These are phyloP conservation scores for Cercospora beticola DNA, from an alignment of 2,329 filamentous ascomycete genomes.

Conservation along the genomic window DNA sequence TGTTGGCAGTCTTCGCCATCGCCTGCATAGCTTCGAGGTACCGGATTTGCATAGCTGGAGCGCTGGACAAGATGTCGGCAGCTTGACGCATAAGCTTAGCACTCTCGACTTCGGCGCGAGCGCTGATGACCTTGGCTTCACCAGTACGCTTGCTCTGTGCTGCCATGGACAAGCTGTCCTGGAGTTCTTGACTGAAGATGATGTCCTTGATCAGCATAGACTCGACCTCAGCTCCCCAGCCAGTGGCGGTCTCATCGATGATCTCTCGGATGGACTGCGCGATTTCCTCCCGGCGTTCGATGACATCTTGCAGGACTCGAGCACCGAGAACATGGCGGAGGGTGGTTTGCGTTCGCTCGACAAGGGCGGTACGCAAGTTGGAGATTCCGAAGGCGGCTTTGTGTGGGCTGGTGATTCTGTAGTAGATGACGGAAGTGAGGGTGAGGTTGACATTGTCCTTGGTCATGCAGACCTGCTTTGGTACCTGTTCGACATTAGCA, in stretches of 20 bases:
- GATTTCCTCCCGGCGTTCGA: conserved; percentile 96
- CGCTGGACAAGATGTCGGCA: conserved; percentile 86
- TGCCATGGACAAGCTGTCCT: conserved; percentile 96
- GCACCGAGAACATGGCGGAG: conserved; percentile 95
- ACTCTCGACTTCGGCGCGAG: conserved; percentile 91
- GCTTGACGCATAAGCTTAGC: conserved; percentile 90
- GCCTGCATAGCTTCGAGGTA: conserved; percentile 98
- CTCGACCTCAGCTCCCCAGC: conserved; percentile 95
- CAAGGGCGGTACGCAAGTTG: conserved; percentile 91
- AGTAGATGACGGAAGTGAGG: conserved; percentile 97
- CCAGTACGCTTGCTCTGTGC: conserved; percentile 98
- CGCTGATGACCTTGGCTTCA: conserved; percentile 97
- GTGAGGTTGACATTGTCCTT: conserved; percentile 97
- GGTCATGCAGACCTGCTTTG: conserved; percentile 97
- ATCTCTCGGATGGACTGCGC: conserved; percentile 94
- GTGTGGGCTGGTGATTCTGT: conserved; percentile 92
- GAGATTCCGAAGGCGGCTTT: conserved; percentile 95
- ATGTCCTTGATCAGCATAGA: conserved; percentile 99
- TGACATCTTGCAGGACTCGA: conserved; percentile 93
- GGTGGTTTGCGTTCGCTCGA: conserved; percentile 97
- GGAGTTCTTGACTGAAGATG: conserved; percentile 91
- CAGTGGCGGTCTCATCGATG: conserved; percentile 89
- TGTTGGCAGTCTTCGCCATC: conserved; percentile 92
- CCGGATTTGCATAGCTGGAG: conserved; percentile 96
- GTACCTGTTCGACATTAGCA: conserved; percentile 62